A percentile compares a stretch with the other conserved stretches of the same genome.
Evolutionary conservation across 2,329 filamentous ascomycete species (phyloP).

Genomic region (Ophiocordyceps camponoti-saundersi): DNA sequence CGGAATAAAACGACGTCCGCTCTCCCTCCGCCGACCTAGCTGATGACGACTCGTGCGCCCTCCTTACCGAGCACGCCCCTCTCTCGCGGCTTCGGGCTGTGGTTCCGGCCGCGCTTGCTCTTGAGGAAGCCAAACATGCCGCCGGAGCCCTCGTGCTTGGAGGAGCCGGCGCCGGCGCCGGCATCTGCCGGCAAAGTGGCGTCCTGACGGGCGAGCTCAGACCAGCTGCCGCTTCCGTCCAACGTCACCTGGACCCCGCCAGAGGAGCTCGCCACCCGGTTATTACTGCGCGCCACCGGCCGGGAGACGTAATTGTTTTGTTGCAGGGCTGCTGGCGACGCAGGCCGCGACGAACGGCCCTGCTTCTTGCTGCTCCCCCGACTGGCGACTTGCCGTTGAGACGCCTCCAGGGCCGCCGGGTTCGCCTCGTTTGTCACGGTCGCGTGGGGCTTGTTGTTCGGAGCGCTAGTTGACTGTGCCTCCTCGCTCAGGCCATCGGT

Average conservation of each 20-base stretch:
- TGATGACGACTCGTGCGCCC: slow-evolving; percentile 70
- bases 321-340: slow-evolving; percentile 26
- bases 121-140: slow-evolving; percentile 84
- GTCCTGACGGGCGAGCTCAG: slow-evolving; percentile 72
- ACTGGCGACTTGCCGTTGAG: not conserved
- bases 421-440: slow-evolving; percentile 34
- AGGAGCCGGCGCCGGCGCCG: slow-evolving; percentile 29
- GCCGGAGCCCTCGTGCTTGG: slow-evolving; percentile 41
- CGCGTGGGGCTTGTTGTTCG: slow-evolving; percentile 20
- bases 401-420: slow-evolving; percentile 14
- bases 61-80: slow-evolving; percentile 89
- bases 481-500: slow-evolving; percentile 13
- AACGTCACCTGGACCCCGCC: slow-evolving; percentile 85
- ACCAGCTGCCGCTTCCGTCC: slow-evolving; percentile 81
- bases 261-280: slow-evolving; percentile 57
- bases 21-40: slow-evolving; percentile 26
- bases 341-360: slow-evolving; percentile 10
- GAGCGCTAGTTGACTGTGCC: not conserved
- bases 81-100: slow-evolving; percentile 89
- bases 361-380: not conserved
- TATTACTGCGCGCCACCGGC: slow-evolving; percentile 37
- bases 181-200: slow-evolving; percentile 56
- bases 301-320: slow-evolving; percentile 27
- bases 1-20: not conserved
- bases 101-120: slow-evolving; percentile 75